A percentile compares a stretch with the other conserved stretches of the same genome.
These are phyloP conservation scores for Fusarium ambrosium DNA, from an alignment of 2,329 filamentous ascomycete genomes.

Conservation along the genomic window DNA sequence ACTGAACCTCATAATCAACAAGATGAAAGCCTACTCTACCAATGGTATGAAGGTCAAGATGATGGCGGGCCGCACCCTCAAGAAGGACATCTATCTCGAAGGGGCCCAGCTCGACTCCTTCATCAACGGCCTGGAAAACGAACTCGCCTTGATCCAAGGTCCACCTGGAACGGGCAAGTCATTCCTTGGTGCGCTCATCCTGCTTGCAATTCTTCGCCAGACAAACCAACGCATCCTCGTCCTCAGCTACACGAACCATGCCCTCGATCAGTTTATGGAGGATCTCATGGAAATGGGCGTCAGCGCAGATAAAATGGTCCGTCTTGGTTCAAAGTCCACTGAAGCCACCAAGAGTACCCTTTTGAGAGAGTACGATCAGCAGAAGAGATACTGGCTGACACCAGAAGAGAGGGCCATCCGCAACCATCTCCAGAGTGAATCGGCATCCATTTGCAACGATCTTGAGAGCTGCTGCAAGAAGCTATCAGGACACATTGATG, in stretches of 20 bases:
- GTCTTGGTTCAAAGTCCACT: conserved; percentile 73
- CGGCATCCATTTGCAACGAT: conserved; percentile 23
- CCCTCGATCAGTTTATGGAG: conserved; percentile 74
- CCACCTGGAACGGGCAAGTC: conserved; percentile 85
- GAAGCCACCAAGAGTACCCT: conserved; percentile 61
- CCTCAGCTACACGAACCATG: conserved; percentile 77
- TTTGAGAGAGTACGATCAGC: conserved; percentile 57
- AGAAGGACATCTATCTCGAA: conserved; percentile 42
- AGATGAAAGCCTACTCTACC: neutral
- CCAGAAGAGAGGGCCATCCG: conserved; percentile 52
- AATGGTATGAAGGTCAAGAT: conserved; percentile 10
- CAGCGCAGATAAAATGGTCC: conserved; percentile 62
- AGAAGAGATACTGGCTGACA: conserved; percentile 50
- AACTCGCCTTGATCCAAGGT: conserved; percentile 76
- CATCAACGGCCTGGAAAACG: conserved; percentile 63
- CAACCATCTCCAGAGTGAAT: conserved; percentile 51
- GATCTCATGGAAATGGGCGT: conserved; percentile 74
- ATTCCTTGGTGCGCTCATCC: conserved; percentile 75
- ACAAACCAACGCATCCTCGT: conserved; percentile 70
- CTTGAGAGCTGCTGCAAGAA: conserved; percentile 42
- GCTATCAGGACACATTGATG: conserved; percentile 24
- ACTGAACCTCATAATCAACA: conserved; percentile 6
- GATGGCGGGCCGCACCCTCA: conserved; percentile 34
- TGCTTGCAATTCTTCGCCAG: conserved; percentile 66
- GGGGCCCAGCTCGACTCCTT: conserved; percentile 69